Conservation (phyloP, 768 basidiomycete genomes). For the Suillus cothurnatus region DNA sequence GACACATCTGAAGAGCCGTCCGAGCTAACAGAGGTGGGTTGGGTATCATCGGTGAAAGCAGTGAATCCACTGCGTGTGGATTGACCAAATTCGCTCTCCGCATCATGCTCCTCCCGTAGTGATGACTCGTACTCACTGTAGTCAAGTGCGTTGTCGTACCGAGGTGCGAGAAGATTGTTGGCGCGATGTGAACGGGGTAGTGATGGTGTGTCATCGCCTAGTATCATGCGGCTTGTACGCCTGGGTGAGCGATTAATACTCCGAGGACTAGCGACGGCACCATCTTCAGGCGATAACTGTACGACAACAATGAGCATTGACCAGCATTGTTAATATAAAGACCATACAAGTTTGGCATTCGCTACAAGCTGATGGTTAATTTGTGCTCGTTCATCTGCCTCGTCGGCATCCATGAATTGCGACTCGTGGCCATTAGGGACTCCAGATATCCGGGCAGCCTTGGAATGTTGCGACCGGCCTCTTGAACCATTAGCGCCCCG, state of each 20-base stretch:
- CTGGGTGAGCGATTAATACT: conserved; percentile 73
- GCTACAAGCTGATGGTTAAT: conserved; percentile 83
- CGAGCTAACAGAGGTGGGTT: conserved; percentile 58
- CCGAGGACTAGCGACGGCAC: conserved; percentile 62
- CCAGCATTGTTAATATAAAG: background rate
- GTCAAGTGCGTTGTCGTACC: conserved; percentile 44
- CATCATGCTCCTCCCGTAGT: conserved; percentile 50
- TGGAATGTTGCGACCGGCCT: conserved; percentile 33
- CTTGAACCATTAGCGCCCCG: conserved; percentile 36
- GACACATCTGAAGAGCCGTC: conserved; percentile 40
- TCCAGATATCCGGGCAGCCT: conserved; percentile 41
- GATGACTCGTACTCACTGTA: conserved; percentile 46
- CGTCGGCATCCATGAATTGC: conserved; percentile 91
- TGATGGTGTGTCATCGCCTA: conserved; percentile 42
- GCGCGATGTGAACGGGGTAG: conserved; percentile 42
- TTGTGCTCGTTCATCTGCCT: conserved; percentile 79
- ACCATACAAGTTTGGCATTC: conserved; percentile 68
- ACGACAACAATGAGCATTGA: conserved; percentile 17
- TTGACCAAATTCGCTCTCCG: conserved; percentile 57
- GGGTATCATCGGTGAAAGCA: conserved; percentile 52
- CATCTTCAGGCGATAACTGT: conserved; percentile 65
- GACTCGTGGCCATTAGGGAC: conserved; percentile 60
- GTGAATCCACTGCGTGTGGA: conserved; percentile 39
- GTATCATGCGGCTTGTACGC: conserved; percentile 42
- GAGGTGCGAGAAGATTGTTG: conserved; percentile 46